Conservation (phyloP, 2,329 filamentous ascomycete genomes). For the Nothophaeocryptopus gaeumannii region DNA sequence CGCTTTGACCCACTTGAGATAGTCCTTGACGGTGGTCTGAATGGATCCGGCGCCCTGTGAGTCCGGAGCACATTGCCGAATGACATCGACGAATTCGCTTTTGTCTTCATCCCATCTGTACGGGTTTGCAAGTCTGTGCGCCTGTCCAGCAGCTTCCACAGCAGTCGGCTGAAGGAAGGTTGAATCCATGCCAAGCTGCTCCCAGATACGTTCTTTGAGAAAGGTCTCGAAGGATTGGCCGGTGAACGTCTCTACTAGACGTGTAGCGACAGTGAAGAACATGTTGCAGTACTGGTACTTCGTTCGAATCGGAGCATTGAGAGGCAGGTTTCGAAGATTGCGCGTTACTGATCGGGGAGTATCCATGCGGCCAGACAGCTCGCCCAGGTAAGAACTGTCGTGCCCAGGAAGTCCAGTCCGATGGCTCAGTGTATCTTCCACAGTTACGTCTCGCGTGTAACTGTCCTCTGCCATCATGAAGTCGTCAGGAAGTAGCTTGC, state of each 20-base stretch:
- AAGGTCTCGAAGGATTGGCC: conserved; percentile 41
- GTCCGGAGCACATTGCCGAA: conserved; percentile 23
- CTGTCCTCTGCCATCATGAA: conserved; percentile 31
- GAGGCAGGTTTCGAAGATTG: conserved; percentile 47
- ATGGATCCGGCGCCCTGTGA: conserved; percentile 11
- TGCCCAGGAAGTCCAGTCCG: conserved; percentile 49
- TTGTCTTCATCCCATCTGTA: conserved; percentile 14
- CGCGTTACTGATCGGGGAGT: conserved; percentile 44
- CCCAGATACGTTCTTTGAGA: conserved; percentile 44
- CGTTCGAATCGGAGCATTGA: conserved; percentile 46
- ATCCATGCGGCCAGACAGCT: conserved; percentile 32
- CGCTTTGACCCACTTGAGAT: conserved; percentile 12
- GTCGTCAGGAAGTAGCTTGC: conserved; percentile 24
- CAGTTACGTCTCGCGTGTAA: conserved; percentile 50
- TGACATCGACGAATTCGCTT: conserved; percentile 13
- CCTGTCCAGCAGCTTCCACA: conserved; percentile 38
- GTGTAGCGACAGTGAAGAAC: conserved; percentile 48
- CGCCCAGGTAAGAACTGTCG: conserved; percentile 33
- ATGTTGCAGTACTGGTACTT: conserved; percentile 52
- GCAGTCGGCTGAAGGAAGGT: conserved; percentile 37
- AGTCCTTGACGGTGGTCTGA: conserved; percentile 9
- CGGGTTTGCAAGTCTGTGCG: conserved; percentile 34
- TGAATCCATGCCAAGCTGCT: conserved; percentile 48
- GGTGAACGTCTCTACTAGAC: conserved; percentile 48
- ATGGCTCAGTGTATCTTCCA: conserved; percentile 56